Evolutionary conservation across 148 eudicot species (phyloP).

Genomic region (Hydrangea macrophylla): DNA sequence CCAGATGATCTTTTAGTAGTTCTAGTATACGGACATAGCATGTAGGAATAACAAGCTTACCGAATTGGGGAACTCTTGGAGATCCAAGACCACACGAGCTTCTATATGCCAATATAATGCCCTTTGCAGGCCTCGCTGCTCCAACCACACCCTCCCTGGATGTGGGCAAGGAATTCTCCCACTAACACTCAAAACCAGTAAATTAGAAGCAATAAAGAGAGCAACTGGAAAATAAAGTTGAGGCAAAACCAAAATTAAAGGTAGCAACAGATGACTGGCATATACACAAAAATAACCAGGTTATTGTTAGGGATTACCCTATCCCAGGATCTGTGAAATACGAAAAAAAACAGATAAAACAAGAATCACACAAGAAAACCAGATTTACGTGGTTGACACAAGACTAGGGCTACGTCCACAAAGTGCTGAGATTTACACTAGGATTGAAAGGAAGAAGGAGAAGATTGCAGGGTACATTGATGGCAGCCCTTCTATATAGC

Average conservation of each 20-base stretch:
- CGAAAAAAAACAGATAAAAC: too few relatives aligned
- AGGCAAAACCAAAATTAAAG: background rate
- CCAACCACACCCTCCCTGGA: slow-evolving; percentile 96
- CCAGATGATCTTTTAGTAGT: background rate
- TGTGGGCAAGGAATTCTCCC: slow-evolving; percentile 91
- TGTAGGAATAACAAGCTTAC: slow-evolving; percentile 40
- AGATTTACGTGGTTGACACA: too few relatives aligned
- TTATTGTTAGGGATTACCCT: too few relatives aligned
- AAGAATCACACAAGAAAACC: too few relatives aligned
- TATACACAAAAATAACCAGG: too few relatives aligned
- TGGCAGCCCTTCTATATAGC: too few relatives aligned
- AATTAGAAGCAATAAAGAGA: background rate
- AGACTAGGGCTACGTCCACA: too few relatives aligned
- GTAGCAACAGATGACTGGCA: background rate
- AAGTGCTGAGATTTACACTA: too few relatives aligned
- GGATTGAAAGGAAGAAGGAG: too few relatives aligned
- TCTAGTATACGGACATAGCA: slow-evolving; percentile 1
- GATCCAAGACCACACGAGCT: slow-evolving; percentile 98
- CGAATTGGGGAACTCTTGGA: slow-evolving; percentile 63
- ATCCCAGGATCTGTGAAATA: too few relatives aligned
- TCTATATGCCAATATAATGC: slow-evolving; percentile 98
- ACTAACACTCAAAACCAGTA: slow-evolving; percentile 36
- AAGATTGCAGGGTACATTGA: too few relatives aligned
- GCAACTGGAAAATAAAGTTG: background rate
- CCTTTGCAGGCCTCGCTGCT: slow-evolving; percentile 90